Conservation (phyloP, 1,284 basidiomycete genomes). For the Trichosporon ovoides region DNA sequence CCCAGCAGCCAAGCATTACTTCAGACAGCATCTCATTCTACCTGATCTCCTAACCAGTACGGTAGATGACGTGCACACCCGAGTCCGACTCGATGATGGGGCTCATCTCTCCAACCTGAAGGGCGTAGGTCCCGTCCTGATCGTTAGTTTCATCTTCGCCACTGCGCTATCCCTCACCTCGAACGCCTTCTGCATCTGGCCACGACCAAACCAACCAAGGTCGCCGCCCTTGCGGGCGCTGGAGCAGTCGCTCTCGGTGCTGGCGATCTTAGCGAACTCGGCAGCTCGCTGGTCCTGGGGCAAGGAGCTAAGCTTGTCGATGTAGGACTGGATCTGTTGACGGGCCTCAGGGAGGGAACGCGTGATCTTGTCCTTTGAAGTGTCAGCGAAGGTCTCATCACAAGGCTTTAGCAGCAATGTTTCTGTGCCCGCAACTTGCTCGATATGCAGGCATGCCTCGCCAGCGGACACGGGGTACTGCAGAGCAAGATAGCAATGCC, state of each 20-base stretch:
- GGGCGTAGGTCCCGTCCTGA: constrained; percentile 69
- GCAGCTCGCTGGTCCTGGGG: constrained; percentile 52
- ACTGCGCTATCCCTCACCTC: constrained; percentile 53
- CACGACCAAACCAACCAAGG: constrained; percentile 75
- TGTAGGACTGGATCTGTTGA: constrained; percentile 63
- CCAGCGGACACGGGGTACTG: too few species aligned
- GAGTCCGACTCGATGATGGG: constrained; percentile 85
- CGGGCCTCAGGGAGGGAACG: constrained; percentile 87
- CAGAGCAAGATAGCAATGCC: background rate
- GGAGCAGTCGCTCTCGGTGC: constrained; percentile 75
- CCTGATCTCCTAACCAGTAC: constrained; percentile 62
- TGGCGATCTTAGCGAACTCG: constrained; percentile 71
- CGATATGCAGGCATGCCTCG: too few species aligned
- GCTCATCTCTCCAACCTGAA: constrained; percentile 79
- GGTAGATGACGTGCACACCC: constrained; percentile 90
- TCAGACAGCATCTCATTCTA: background rate
- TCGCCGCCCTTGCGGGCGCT: constrained; percentile 76
- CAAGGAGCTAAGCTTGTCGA: constrained; percentile 35
- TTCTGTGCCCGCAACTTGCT: too few species aligned
- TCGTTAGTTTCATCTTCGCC: background rate
- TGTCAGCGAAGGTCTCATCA: background rate
- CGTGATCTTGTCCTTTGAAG: constrained; percentile 68
- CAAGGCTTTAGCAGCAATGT: too few species aligned
- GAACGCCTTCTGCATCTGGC: constrained; percentile 97
- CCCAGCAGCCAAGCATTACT: too few species aligned